A percentile compares a stretch with the other conserved stretches of the same genome.
These are phyloP conservation scores for Colletotrichum tropicicola DNA, from an alignment of 2,329 filamentous ascomycete species.

Conservation along the genomic window DNA sequence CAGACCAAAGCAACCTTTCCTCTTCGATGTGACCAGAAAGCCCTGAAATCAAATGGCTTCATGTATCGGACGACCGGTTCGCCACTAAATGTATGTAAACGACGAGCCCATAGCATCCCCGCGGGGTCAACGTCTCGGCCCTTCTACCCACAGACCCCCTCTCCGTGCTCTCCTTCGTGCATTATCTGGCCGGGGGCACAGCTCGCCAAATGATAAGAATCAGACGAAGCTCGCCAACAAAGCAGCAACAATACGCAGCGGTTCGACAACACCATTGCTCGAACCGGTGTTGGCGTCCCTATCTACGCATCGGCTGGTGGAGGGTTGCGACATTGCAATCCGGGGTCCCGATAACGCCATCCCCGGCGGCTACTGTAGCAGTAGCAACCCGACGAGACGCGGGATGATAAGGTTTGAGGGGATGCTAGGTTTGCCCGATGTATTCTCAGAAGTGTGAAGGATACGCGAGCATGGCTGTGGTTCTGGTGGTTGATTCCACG, in stretches of 20 bases:
- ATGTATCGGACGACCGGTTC: neutral
- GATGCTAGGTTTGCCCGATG: neutral
- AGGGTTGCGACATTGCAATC: neutral
- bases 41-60: neutral
- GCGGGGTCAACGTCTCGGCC: neutral
- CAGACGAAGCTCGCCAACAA: neutral
- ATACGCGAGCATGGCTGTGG: neutral
- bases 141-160: neutral
- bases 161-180: neutral
- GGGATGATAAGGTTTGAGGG: neutral
- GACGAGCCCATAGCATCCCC: neutral
- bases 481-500: neutral
- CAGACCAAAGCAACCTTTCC: neutral
- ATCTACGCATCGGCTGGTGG: neutral
- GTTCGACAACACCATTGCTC: neutral
- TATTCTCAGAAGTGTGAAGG: neutral
- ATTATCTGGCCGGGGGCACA: neutral
- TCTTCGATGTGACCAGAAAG: neutral
- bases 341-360: neutral
- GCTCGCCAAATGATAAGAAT: neutral
- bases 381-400: neutral
- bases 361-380: neutral
- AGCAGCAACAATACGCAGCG: no score
- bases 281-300: neutral
- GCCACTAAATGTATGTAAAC: neutral